Percentiles rank a stretch among this genome's conserved stretches.
Evolutionary conservation across 805 yeast species (phyloP).

Genomic region (Cyberlindnera mississippiensis): DNA sequence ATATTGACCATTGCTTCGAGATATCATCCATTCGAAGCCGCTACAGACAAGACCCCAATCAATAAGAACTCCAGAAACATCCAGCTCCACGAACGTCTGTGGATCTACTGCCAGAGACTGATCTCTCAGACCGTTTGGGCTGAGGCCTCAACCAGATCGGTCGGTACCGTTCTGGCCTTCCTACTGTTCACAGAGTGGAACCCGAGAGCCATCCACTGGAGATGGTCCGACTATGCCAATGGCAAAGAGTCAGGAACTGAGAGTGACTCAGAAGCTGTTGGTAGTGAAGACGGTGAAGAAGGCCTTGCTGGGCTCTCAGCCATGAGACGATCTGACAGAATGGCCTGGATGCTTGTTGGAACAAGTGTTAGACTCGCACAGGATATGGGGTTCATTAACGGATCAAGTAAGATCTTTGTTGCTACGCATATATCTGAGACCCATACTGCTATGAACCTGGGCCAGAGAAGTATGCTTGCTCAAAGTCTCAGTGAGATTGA

Average conservation of each 20-base stretch:
- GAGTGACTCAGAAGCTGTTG: constrained; percentile 4
- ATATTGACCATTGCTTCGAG: constrained; percentile 77
- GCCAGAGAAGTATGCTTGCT: constrained; percentile 72
- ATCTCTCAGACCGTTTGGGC: constrained; percentile 92
- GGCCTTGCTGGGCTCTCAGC: constrained; percentile 75
- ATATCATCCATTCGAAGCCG: constrained; percentile 56
- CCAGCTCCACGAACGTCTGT: constrained; percentile 70
- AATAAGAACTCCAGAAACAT: constrained; percentile 41
- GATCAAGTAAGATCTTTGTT: constrained; percentile 66
- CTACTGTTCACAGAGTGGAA: constrained; percentile 91
- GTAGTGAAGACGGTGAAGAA: constrained; percentile 35
- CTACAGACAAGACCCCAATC: constrained; percentile 29
- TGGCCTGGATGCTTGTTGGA: constrained; percentile 94
- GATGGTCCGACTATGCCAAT: constrained; percentile 78
- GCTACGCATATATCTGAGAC: constrained; percentile 87
- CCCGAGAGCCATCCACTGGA: constrained; percentile 89
- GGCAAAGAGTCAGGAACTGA: constrained; percentile 5
- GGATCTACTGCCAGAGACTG: constrained; percentile 79
- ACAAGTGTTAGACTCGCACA: constrained; percentile 83
- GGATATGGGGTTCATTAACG: constrained; percentile 76
- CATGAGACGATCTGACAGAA: constrained; percentile 78
- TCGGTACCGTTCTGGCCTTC: constrained; percentile 84
- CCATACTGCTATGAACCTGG: constrained; percentile 75
- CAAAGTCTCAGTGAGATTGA: constrained; percentile 68
- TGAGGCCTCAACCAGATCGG: constrained; percentile 80